Evolutionary conservation across 805 yeast species (phyloP).

Genomic region (Blastobotrys americana): DNA sequence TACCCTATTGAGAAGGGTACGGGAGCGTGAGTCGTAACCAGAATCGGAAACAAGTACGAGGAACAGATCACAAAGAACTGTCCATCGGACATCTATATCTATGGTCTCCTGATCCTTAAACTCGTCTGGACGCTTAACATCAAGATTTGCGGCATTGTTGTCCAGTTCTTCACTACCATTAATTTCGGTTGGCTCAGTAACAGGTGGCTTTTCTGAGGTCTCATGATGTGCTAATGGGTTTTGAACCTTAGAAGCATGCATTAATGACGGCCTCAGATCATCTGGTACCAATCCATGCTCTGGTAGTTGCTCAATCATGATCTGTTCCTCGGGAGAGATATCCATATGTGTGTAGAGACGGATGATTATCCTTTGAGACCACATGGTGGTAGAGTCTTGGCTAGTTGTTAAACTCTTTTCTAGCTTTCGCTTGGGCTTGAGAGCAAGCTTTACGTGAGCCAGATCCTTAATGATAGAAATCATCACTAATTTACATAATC

Average conservation of each 20-base stretch:
- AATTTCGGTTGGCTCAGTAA: slow-evolving; percentile 4
- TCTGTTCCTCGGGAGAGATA: slow-evolving; percentile 64
- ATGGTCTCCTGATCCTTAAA: slow-evolving; percentile 27
- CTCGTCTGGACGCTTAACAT: slow-evolving; percentile 19
- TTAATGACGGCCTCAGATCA: slow-evolving; percentile 63
- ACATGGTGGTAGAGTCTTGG: slow-evolving; percentile 72
- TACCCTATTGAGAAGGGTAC: slow-evolving; percentile 66
- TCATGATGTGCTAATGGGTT: slow-evolving; percentile 38
- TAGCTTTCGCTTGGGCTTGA: slow-evolving; percentile 37
- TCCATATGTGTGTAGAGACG: slow-evolving; percentile 75
- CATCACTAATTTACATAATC: slow-evolving; percentile 65
- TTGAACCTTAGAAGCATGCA: slow-evolving; percentile 42
- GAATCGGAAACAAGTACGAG: slow-evolving; percentile 74
- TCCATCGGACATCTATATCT: slow-evolving; percentile 83
- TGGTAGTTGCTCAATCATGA: slow-evolving; percentile 81
- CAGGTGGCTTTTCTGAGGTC: slow-evolving; percentile 1
- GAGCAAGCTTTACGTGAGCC: slow-evolving; percentile 35
- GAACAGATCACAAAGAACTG: slow-evolving; percentile 84
- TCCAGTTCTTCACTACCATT: slow-evolving; percentile 8
- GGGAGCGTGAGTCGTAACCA: slow-evolving; percentile 80
- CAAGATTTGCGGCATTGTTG: slow-evolving; percentile 9
- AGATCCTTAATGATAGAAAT: slow-evolving; percentile 79
- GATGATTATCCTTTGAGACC: slow-evolving; percentile 70
- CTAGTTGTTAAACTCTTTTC: slow-evolving; percentile 56
- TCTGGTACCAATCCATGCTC: slow-evolving; percentile 70